Evolutionary conservation across 2,329 filamentous ascomycete genomes (phyloP), one percentile per base, ranked within the genome.

Genomic region (Aspergillus uvarum): DNA sequence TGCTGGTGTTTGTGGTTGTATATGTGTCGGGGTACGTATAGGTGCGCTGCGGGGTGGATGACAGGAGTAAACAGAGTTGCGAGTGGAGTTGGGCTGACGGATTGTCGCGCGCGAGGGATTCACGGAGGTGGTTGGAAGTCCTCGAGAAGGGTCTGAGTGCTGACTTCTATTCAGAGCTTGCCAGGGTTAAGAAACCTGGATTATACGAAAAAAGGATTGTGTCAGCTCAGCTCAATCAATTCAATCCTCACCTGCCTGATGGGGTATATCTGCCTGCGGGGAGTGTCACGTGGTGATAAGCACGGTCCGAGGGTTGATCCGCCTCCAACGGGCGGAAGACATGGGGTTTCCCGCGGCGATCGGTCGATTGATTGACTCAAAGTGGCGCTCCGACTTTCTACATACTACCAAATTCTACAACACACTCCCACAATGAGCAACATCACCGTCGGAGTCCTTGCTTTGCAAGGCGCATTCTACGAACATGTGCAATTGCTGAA

Each of bases 401-500:
- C 32, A 58, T 8, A n/a, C 38, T 19, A 35, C 38, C 14, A 8
- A 2, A 2, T 44, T 19, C 26, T 29, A 29, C 26, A 8, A 29
- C 26, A 29, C 26, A 2, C 7, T 29, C 11, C 38, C 63, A 59
- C 56, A 65, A 70, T 72, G 68, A 70, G 65, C 65, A 63, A 60
- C 31, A 74, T 86, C 58, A 85, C 82, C 16, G 79, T 88, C 51
- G 86, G 86, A 64, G 86, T 88, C 35, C 81, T 89, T 42, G 87
- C 95, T 66, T 85, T 99, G 19, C 95, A 99, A 78, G 95, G 95
- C 68, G 94, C 93, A 59, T 97, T 98, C 76, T 84, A 87, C 70
- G 94, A 99, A 76, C 94, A 99, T 79, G 75, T 96, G 59, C 82
- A 86, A 65, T 85, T 96, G 42, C 82, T 98, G 42, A 84, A 84